Evolutionary conservation across 805 yeast species (phyloP), one percentile per base, ranked within the genome.

Genomic region (Metschnikowia continentalis): DNA sequence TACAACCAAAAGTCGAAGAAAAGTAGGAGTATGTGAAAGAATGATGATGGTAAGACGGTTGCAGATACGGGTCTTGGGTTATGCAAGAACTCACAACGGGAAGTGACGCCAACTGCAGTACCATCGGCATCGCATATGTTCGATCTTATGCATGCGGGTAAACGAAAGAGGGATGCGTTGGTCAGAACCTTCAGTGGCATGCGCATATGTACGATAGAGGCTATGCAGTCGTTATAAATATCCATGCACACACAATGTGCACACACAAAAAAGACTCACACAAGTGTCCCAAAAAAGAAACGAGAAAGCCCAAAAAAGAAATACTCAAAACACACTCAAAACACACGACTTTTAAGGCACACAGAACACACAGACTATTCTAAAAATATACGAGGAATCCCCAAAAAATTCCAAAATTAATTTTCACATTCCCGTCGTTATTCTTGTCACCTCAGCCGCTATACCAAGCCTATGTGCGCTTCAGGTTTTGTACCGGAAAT

Each of bases 61-160:
- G 37, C 35, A 30, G 37, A 32, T 42, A 32, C 36, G 19, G 44
- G 46, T 32, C 15, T 33, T 20, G 38, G 22, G 36, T 30, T 33
- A 32, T 35, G 22, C 42, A 39, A 22, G 32, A 32, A 39, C 30
- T 39, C 32, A n/a, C 32, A 42, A 42, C 46, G 38, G 46, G 46
- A 35, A 17, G 30, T 8, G 46, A 19, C 8, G 14, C 26, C 15
- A n/a, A 5, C 13, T 42, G 46, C 46, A 42, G 46, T 32, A 32
- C 45, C 46, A 42, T 42, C 38, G 36, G 46, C 38, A 42, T 35
- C 38, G 46, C 46, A 42, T 30, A 42, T 33, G 46, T 33, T 42
- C 38, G 46, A 42, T 42, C 46, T 42, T 33, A 42, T 42, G 46
- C 46, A 42, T 33, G 46, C 46, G 46, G 26, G 46, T 42, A 42